Conservation (phyloP, 106 monocot species). For the Hemerocallis citrina region DNA sequence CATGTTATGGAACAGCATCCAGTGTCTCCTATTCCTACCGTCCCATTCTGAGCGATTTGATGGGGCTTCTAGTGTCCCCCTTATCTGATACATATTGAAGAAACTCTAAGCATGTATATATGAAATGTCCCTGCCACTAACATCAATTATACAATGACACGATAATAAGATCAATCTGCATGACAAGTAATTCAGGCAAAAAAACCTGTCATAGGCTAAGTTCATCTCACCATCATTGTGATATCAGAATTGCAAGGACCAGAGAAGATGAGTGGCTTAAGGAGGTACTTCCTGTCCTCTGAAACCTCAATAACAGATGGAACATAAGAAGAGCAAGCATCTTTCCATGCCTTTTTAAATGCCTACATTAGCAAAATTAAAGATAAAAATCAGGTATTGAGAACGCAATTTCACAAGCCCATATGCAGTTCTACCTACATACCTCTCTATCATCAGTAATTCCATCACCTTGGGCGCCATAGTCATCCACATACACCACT, state of each 20-base stretch:
- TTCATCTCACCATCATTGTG: conserved; percentile 43
- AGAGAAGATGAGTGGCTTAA: conserved; percentile 55
- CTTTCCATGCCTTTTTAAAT: conserved; percentile 33
- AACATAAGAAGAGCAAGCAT: conserved; percentile 15
- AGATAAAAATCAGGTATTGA: too few species aligned
- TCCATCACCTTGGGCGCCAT: conserved; percentile 8
- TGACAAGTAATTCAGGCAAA: too few species aligned
- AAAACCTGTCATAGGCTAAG: too few species aligned
- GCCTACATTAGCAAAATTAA: conserved; percentile 38
- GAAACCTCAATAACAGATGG: conserved; percentile 17
- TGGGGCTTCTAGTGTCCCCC: conserved; percentile 14
- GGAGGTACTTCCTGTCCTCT: conserved; percentile 24
- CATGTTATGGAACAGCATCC: conserved; percentile 16
- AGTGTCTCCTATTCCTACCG: neutral
- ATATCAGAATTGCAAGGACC: conserved; percentile 74
- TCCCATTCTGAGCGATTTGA: conserved; percentile 13
- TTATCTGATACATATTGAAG: conserved; percentile 3
- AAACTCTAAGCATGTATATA: neutral
- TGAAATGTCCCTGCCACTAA: too few species aligned
- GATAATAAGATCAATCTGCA: too few species aligned
- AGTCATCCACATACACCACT: conserved; percentile 10
- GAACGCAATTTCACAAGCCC: neutral
- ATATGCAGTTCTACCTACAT: neutral
- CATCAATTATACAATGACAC: too few species aligned
- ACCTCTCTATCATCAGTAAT: conserved; percentile 19